Evolutionary conservation across 31 red algal genomes (phyloP), one percentile per base, ranked within the genome.

Genomic region (Odonthalia washingtoniensis): DNA sequence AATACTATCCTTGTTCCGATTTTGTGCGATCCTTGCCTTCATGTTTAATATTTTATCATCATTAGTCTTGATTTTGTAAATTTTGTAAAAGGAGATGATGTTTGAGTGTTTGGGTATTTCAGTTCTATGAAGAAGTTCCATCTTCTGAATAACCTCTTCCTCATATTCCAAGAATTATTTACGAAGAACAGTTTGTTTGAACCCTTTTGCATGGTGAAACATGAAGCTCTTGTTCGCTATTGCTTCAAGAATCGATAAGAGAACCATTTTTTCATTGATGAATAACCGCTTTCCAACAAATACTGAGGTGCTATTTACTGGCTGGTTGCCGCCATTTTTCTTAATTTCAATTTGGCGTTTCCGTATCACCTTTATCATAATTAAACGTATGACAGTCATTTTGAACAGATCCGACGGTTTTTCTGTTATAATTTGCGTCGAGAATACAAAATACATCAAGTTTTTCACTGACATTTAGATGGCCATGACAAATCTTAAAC

Each of bases 41-140:
- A 60, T 39, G 30, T 80, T 88, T 35, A 64, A 37, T 30, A 45
- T 68, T 6, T 73, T 57, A 65, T 78, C 67, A 46, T 77, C 85
- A 39, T 67, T 78, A 46, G 70, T 76, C 41, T 65, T 82, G 37
- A 82, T 44, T 31, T 80, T 80, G 0, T 62, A 80, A 24, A 80
- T 30, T 32, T 30, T 60, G 45, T 80, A 44, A 60, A 0, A 53
- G 3, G 0, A 34, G 26, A 80, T 60, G 0, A 80, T 80, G 40
- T 80, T 80, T 32, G 76, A 46, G 45, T 60, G 46, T 0, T 9
- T 18, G 21, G 76, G 0, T n/a, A 80, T 44, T 32, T 80, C 43
- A 35, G 40, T 60, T n/a, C 0, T 24, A n/a, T 0, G 38, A 80
- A 80, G 41, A 31, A 46, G 45, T n/a, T 44, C 0, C 0, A 80